Percentiles rank a stretch among this genome's conserved stretches.
Evolutionary conservation across 371 early-diverging fungal species (phyloP).

Genomic region (Mucor indicus): DNA sequence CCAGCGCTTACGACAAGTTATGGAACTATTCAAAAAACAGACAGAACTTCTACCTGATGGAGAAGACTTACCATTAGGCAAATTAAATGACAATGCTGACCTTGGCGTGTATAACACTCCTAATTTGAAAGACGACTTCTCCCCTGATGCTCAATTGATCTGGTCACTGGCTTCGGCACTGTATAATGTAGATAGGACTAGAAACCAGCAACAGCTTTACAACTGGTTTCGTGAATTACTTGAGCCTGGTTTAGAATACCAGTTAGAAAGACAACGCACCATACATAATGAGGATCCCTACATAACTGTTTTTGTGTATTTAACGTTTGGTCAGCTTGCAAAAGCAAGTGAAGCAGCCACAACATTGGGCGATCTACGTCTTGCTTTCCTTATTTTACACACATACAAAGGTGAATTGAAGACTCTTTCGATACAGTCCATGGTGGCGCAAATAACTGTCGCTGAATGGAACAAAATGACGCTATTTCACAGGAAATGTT

Average conservation of each 20-base stretch:
- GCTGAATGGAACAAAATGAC: conserved; percentile 6
- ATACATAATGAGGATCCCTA: conserved; percentile 6
- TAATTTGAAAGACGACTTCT: neutral
- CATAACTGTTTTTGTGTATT: conserved; percentile 3
- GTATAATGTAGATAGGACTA: neutral
- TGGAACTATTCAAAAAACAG: conserved; percentile 9
- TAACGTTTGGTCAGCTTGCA: conserved; percentile 14
- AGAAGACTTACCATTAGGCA: conserved; percentile 1
- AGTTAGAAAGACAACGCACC: neutral
- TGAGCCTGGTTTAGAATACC: conserved; percentile 5
- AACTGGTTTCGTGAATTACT: conserved; percentile 15
- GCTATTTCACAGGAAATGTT: conserved; percentile 8
- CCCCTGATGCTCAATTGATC: conserved; percentile 2
- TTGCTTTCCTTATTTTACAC: conserved; percentile 15
- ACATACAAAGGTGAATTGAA: conserved; percentile 6
- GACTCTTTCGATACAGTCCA: too few relatives aligned
- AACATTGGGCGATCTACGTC: neutral
- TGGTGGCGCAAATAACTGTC: neutral
- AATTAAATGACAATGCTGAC: neutral
- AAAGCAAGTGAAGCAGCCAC: conserved; percentile 7
- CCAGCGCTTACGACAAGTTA: conserved; percentile 9
- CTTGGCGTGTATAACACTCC: conserved; percentile 4
- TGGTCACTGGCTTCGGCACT: conserved; percentile 10
- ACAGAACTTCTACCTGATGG: neutral
- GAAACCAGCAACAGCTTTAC: neutral